These are phyloP conservation scores for Penicillium sp. DNA, from an alignment of 2,329 filamentous ascomycete species.

Conservation along the genomic window DNA sequence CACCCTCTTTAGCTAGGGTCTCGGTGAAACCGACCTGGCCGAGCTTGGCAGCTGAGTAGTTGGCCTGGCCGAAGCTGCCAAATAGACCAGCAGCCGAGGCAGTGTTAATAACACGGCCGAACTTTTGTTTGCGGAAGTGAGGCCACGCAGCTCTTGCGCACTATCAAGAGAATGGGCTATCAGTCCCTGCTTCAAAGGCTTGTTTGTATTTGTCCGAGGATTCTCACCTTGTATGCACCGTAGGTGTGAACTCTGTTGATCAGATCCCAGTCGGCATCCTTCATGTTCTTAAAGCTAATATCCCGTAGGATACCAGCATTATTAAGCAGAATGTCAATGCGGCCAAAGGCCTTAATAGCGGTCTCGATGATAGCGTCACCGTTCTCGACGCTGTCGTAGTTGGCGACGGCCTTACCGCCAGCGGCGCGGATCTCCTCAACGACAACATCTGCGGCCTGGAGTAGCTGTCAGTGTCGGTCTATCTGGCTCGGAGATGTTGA, in stretches of 20 bases:
- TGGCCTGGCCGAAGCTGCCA: slow-evolving; percentile 91
- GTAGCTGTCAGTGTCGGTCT: slow-evolving; percentile 11
- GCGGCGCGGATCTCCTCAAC: slow-evolving; percentile 62
- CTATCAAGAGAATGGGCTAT: slow-evolving; percentile 32
- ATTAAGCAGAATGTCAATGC: slow-evolving; percentile 94
- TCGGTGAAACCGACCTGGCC: slow-evolving; percentile 96
- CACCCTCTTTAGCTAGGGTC: slow-evolving; percentile 94
- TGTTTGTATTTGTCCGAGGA: neutral
- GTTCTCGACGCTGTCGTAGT: slow-evolving; percentile 82
- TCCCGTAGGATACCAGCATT: slow-evolving; percentile 95
- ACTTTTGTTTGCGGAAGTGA: slow-evolving; percentile 98
- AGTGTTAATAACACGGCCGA: slow-evolving; percentile 93
- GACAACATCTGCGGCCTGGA: slow-evolving; percentile 60
- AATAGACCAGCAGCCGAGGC: slow-evolving; percentile 94
- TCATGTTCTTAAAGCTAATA: slow-evolving; percentile 98
- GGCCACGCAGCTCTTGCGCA: slow-evolving; percentile 93
- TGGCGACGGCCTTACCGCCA: slow-evolving; percentile 93
- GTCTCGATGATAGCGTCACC: slow-evolving; percentile 87
- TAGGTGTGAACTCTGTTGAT: slow-evolving; percentile 89
- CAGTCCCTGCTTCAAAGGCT: slow-evolving; percentile 8
- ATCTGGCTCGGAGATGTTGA: slow-evolving; percentile 23
- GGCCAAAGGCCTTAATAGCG: slow-evolving; percentile 52
- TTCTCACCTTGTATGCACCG: slow-evolving; percentile 76
- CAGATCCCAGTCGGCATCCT: slow-evolving; percentile 93
- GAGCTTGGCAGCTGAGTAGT: slow-evolving; percentile 96